Evolutionary conservation across 2,329 filamentous ascomycete genomes (phyloP).

Genomic region (Sclerotiophoma versabilis): DNA sequence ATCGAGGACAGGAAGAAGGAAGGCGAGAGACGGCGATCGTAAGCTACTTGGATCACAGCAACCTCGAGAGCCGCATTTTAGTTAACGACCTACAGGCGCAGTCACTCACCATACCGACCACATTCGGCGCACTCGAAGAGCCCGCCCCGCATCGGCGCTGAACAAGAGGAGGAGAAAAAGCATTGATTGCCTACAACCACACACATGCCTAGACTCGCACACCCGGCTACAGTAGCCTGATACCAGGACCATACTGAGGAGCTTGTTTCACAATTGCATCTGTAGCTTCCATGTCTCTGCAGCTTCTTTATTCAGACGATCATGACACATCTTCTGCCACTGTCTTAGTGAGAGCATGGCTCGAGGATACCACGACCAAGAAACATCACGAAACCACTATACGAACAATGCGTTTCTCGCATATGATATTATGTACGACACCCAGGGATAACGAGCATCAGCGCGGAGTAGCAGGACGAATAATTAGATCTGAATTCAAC

Average conservation of each 20-base stretch:
- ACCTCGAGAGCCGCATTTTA: background rate
- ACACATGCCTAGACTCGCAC: background rate
- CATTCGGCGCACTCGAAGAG: constrained; percentile 43
- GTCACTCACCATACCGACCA: constrained; percentile 44
- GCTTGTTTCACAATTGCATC: background rate
- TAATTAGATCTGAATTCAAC: background rate
- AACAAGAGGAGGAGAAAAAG: constrained; percentile 25
- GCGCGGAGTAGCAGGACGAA: constrained; percentile 1
- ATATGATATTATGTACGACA: constrained; percentile 1
- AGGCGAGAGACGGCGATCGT: constrained; percentile 83
- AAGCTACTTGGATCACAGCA: constrained; percentile 51
- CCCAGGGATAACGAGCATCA: constrained; percentile 3
- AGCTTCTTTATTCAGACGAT: background rate
- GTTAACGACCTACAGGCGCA: constrained; percentile 34
- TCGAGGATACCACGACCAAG: background rate
- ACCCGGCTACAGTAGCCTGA: background rate
- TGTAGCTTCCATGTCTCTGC: background rate
- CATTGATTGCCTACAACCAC: background rate
- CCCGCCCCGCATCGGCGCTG: constrained; percentile 49
- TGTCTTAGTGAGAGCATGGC: background rate
- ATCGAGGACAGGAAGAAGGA: constrained; percentile 89
- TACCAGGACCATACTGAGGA: background rate
- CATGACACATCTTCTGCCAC: background rate
- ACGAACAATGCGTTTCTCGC: background rate
- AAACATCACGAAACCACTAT: constrained; percentile 3